phyloP scores from a whole-genome alignment of 2,329 filamentous ascomycete species.

The Fusarium sp. region DNA sequence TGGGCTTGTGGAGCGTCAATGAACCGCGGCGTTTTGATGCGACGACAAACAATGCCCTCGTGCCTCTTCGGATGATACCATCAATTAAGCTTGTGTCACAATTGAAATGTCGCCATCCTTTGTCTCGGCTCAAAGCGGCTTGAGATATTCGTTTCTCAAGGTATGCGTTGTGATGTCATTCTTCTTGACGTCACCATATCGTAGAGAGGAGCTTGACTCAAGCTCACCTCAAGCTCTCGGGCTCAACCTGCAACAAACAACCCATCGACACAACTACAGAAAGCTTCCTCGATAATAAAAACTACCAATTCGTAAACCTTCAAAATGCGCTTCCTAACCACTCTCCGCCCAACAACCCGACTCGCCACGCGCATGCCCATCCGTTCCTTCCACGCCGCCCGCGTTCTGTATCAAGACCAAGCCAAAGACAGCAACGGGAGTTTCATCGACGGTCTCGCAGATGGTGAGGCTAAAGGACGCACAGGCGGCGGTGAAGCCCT shows the following conservation, averaged over 20 bases:
- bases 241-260: background rate
- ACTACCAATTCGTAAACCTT: rapidly evolving
- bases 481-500: conserved; percentile 52
- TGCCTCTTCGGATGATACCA: background rate
- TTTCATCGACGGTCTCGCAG: conserved; percentile 41
- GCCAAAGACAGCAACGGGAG: conserved; percentile 5
- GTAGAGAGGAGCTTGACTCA: conserved; percentile 3
- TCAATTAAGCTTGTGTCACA: background rate
- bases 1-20: background rate
- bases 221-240: background rate
- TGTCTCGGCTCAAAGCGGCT: conserved; percentile 5
- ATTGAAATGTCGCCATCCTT: background rate
- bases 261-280: background rate
- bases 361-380: conserved; percentile 15
- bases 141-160: background rate
- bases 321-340: conserved; percentile 24
- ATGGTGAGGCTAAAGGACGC: conserved; percentile 44
- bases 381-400: conserved; percentile 6
- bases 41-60: background rate
- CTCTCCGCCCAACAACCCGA: conserved; percentile 5
- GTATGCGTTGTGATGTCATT: conserved; percentile 31
- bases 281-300: background rate
- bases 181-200: conserved; percentile 31
- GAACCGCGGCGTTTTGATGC: background rate
- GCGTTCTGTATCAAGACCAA: conserved; percentile 12